These are phyloP conservation scores for Peronosclerospora sorghi DNA, from an alignment of 352 stramenopile genomes.

Conservation along the genomic window DNA sequence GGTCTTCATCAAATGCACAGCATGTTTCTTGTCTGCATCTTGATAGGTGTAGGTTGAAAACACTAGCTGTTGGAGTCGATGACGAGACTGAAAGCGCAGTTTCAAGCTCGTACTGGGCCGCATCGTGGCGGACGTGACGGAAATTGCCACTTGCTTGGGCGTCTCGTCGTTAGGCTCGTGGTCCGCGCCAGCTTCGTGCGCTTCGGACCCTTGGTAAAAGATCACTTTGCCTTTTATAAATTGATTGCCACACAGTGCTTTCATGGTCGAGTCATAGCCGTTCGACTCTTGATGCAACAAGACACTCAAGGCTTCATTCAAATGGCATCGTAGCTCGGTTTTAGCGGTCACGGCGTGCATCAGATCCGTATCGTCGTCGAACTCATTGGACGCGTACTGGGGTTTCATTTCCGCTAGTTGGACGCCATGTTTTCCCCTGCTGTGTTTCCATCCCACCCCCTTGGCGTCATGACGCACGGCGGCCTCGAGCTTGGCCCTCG, in stretches of 20 bases:
- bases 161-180: slow-evolving; percentile 13
- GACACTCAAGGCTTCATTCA: slow-evolving; percentile 58
- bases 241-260: slow-evolving; percentile 32
- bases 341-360: slow-evolving; percentile 39
- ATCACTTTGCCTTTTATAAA: slow-evolving; percentile 43
- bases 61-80: slow-evolving; percentile 35
- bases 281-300: slow-evolving; percentile 32
- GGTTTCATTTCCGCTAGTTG: slow-evolving; percentile 36
- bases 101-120: slow-evolving; percentile 16
- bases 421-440: slow-evolving; percentile 23
- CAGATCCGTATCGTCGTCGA: slow-evolving; percentile 27
- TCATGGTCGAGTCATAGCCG: slow-evolving; percentile 38
- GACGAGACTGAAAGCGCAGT: slow-evolving; percentile 15
- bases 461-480: slow-evolving; percentile 23
- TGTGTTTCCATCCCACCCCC: slow-evolving; percentile 27
- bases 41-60: slow-evolving; percentile 37
- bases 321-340: slow-evolving; percentile 38
- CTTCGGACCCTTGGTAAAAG: slow-evolving; percentile 20
- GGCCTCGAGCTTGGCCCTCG: slow-evolving; percentile 40
- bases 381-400: slow-evolving; percentile 16
- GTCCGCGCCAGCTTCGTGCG: slow-evolving; percentile 2
- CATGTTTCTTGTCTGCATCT: slow-evolving; percentile 27
- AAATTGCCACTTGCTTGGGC: slow-evolving; percentile 18
- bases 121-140: slow-evolving; percentile 26
- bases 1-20: slow-evolving; percentile 40